These are phyloP conservation scores for Stereocaulon alpinum DNA, from an alignment of 495 filamentous ascomycete species.

Conservation along the genomic window DNA sequence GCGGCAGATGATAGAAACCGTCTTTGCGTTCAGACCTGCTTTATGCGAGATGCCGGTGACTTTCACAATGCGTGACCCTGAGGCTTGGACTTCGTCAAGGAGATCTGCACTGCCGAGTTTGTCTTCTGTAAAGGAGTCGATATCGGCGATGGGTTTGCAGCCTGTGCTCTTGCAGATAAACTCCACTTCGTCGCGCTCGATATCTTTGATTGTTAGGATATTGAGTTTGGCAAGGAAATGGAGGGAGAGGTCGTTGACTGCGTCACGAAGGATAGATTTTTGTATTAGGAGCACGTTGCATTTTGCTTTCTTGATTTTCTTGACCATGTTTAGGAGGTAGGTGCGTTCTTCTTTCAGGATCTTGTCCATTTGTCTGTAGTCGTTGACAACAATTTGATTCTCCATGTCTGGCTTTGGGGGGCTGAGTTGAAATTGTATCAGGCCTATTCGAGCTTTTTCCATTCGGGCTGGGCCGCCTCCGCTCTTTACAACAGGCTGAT, in stretches of 20 bases:
- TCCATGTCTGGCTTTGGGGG: constrained; percentile 99
- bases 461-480: constrained; percentile 84
- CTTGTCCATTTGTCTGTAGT: constrained; percentile 99
- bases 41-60: constrained; percentile 65
- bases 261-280: constrained; percentile 94
- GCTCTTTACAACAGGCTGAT: constrained; percentile 86
- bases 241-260: constrained; percentile 91
- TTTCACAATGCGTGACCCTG: constrained; percentile 85
- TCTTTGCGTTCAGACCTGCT: constrained; percentile 49
- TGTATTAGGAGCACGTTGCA: constrained; percentile 98
- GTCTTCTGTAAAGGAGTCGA: constrained; percentile 97
- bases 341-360: constrained; percentile 98
- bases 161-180: constrained; percentile 97
- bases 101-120: constrained; percentile 95
- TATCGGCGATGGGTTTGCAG: constrained; percentile 97
- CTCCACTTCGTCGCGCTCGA: constrained; percentile 96
- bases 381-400: constrained; percentile 96
- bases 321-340: constrained; percentile 95
- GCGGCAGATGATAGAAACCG: constrained; percentile 84
- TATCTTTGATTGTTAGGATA: constrained; percentile 92
- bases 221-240: constrained; percentile 97
- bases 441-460: constrained; percentile 93
- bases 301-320: constrained; percentile 99
- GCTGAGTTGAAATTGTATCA: constrained; percentile 97
- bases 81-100: constrained; percentile 80